phyloP scores from a whole-genome alignment of 73 alveolate genomes.

The Vitrella brassicaformis region DNA sequence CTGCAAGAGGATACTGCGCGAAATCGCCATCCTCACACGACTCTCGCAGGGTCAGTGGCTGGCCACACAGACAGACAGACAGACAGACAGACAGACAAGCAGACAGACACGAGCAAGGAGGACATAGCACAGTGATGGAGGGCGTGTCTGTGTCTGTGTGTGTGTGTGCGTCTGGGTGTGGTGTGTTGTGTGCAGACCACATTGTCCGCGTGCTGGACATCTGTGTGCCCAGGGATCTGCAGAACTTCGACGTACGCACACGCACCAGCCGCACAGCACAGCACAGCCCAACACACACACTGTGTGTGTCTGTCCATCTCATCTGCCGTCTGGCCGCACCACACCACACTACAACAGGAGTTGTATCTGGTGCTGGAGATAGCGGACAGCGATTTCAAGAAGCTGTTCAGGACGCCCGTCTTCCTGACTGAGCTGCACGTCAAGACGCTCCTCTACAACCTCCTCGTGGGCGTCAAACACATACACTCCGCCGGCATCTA shows the following conservation, averaged over 20 bases:
- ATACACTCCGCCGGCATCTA: slow-evolving; percentile 32
- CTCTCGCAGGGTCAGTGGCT: neutral
- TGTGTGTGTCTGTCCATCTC: too few species aligned
- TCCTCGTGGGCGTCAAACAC: slow-evolving; percentile 21
- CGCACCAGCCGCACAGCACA: too few species aligned
- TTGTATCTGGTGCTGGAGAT: slow-evolving; percentile 61
- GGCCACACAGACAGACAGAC: too few species aligned
- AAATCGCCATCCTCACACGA: slow-evolving; percentile 45
- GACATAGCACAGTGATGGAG: too few species aligned
- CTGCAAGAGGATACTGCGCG: slow-evolving; percentile 69
- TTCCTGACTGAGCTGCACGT: slow-evolving; percentile 20
- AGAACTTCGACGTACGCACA: neutral
- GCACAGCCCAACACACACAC: too few species aligned
- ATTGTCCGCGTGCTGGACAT: neutral
- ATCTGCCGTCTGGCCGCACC: too few species aligned
- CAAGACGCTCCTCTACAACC: slow-evolving; percentile 33
- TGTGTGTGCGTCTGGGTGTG: too few species aligned
- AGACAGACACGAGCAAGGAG: too few species aligned
- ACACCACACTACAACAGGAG: too few species aligned
- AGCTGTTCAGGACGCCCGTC: slow-evolving; percentile 46
- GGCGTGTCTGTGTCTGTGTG: too few species aligned
- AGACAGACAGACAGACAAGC: too few species aligned
- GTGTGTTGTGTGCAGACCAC: too few species aligned
- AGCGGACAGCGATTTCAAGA: slow-evolving; percentile 60
- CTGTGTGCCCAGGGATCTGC: neutral